These are phyloP conservation scores for Globisporangium cystogenes DNA, from an alignment of 352 stramenopile species.

Conservation along the genomic window DNA sequence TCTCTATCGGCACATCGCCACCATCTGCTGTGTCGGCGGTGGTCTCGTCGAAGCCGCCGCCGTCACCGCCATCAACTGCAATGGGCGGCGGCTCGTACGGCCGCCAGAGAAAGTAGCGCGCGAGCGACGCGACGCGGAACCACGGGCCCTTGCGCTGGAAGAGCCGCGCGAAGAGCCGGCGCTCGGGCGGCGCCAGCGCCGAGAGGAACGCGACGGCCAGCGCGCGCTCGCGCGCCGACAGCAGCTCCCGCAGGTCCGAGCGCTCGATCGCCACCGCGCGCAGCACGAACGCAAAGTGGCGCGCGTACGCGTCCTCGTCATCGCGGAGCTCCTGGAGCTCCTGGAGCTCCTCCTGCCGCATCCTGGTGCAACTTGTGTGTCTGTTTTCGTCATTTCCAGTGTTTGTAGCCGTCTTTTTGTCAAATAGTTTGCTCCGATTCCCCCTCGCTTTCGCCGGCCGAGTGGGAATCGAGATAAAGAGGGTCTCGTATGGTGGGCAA, in stretches of 20 bases:
- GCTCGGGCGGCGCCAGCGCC: conserved; percentile 34
- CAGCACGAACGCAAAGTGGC: conserved; percentile 58
- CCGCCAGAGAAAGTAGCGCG: conserved; percentile 39
- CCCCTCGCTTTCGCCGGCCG: neutral
- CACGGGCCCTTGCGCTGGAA: conserved; percentile 75
- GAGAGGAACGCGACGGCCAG: conserved; percentile 43
- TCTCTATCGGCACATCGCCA: neutral
- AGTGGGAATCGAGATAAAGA: neutral
- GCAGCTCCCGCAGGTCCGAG: conserved; percentile 40
- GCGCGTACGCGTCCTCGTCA: conserved; percentile 55
- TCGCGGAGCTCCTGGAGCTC: neutral
- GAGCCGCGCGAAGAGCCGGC: conserved; percentile 71
- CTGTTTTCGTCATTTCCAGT: too few relatives aligned
- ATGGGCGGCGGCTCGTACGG: conserved; percentile 1
- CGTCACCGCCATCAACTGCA: too few relatives aligned
- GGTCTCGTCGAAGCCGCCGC: neutral
- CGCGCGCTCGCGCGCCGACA: conserved; percentile 34
- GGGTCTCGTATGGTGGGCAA: neutral
- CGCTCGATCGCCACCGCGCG: conserved; percentile 34
- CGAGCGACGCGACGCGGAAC: conserved; percentile 61
- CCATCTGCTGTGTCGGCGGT: too few relatives aligned
- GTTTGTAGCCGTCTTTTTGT: too few relatives aligned
- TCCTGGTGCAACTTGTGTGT: too few relatives aligned
- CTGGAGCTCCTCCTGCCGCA: neutral
- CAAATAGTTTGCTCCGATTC: too few relatives aligned